phyloP scores from a whole-genome alignment of 2,329 filamentous ascomycete genomes.

The Myriosclerotinia scirpicola region DNA sequence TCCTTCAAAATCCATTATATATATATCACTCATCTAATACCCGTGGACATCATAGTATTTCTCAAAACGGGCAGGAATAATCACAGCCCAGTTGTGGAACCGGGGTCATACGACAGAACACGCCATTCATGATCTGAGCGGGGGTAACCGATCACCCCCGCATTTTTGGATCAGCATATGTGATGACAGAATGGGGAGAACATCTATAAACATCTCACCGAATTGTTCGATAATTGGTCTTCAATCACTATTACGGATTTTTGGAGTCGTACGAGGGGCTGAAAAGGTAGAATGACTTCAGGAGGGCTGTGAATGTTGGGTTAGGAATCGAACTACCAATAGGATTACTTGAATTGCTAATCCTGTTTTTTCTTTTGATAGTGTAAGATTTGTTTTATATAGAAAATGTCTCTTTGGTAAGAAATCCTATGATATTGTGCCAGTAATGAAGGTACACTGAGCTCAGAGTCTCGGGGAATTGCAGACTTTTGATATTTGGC shows the following conservation, averaged over 20 bases:
- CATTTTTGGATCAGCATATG: not conserved
- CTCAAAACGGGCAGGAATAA: no score
- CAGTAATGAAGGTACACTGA: not conserved
- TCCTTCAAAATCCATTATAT: not conserved
- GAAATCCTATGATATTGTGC: no score
- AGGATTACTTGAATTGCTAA: not conserved
- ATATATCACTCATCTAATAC: not conserved
- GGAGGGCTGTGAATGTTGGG: not conserved
- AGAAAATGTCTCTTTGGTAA: no score
- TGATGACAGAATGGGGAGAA: not conserved
- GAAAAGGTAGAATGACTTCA: not conserved
- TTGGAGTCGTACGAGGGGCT: constrained; percentile 2
- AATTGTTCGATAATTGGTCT: constrained; percentile 9
- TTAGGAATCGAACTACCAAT: not conserved
- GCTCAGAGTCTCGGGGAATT: not conserved
- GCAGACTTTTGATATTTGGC: not conserved
- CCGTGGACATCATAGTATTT: no score
- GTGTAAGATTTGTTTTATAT: not conserved
- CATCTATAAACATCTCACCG: not conserved
- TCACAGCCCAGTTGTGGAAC: not conserved
- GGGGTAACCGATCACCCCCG: constrained; percentile 6
- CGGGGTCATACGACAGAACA: constrained; percentile 20
- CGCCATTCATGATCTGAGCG: constrained; percentile 12
- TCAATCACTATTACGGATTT: not conserved
- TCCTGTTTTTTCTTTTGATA: not conserved